Percentiles rank a stretch among this genome's conserved stretches.
These are phyloP conservation scores for Cajanus cajan DNA, from an alignment of 306 rosid genomes.

Conservation along the genomic window DNA sequence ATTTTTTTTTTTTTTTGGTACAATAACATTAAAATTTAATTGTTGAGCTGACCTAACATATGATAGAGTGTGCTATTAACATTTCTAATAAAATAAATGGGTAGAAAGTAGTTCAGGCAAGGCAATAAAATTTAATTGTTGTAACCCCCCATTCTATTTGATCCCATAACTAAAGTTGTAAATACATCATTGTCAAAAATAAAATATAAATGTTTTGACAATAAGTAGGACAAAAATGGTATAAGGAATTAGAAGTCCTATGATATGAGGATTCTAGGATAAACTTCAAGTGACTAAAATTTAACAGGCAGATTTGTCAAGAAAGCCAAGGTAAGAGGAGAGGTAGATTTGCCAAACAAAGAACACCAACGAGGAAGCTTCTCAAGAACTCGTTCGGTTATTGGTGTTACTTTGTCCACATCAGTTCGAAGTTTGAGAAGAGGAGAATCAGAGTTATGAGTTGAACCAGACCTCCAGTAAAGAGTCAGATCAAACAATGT, in stretches of 20 bases:
- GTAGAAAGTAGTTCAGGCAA: no score
- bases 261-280: slow-evolving; percentile 6
- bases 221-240: neutral
- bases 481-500: slow-evolving; percentile 57
- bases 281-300: slow-evolving; percentile 39
- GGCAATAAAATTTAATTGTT: neutral
- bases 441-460: slow-evolving; percentile 28
- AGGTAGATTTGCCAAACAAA: slow-evolving; percentile 85
- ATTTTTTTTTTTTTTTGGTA: no score
- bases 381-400: slow-evolving; percentile 53
- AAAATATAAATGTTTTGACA: neutral
- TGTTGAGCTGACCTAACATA: no score
- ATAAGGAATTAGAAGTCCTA: slow-evolving; percentile 16
- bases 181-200: neutral
- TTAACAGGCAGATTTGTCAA: slow-evolving; percentile 62
- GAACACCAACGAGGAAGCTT: slow-evolving; percentile 94
- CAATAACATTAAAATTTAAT: no score
- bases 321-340: slow-evolving; percentile 76
- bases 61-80: neutral
- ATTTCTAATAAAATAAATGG: neutral
- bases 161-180: neutral
- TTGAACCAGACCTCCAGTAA: slow-evolving; percentile 53
- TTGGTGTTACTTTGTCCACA: slow-evolving; percentile 52
- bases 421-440: slow-evolving; percentile 90
- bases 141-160: neutral